A percentile compares a stretch with the other conserved stretches of the same genome.
Conservation (phyloP, 2,329 filamentous ascomycete genomes). For the Fusarium pilosicola region DNA sequence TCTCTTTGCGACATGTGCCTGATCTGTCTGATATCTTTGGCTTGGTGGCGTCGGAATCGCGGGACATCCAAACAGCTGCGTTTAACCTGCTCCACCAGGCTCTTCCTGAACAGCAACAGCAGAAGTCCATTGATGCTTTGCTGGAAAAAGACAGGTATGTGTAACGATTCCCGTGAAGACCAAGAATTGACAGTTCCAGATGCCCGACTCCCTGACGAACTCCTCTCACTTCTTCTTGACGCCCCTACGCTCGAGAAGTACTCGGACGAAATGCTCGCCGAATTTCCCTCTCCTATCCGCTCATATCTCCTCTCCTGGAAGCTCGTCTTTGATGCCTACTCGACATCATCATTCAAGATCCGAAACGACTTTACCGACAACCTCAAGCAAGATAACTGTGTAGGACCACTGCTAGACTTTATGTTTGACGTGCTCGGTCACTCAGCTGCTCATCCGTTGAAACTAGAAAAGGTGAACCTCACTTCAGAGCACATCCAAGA, state of each 20-base stretch:
- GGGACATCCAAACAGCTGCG: conserved; percentile 79
- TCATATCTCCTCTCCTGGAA: conserved; percentile 91
- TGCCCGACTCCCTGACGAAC: conserved; percentile 81
- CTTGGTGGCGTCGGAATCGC: conserved; percentile 79
- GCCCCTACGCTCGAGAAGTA: conserved; percentile 77
- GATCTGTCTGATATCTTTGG: conserved; percentile 77
- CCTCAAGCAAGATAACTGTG: conserved; percentile 77
- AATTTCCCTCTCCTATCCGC: conserved; percentile 76
- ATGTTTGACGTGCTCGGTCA: conserved; percentile 87
- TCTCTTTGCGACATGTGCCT: conserved; percentile 70
- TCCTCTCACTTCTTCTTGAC: conserved; percentile 84
- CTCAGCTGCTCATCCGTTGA: conserved; percentile 76
- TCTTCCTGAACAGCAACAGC: conserved; percentile 81
- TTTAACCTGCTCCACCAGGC: conserved; percentile 83
- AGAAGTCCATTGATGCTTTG: conserved; percentile 81
- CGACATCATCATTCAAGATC: conserved; percentile 81
- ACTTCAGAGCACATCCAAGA: conserved; percentile 63
- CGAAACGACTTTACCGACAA: conserved; percentile 82
- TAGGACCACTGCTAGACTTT: conserved; percentile 78
- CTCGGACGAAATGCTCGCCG: conserved; percentile 70
- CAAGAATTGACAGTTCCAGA: conserved; percentile 48
- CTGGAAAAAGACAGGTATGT: conserved; percentile 71
- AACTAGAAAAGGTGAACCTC: conserved; percentile 75
- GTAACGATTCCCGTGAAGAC: fast-evolving
- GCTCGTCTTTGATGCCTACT: conserved; percentile 87